Percentiles rank a stretch among this genome's conserved stretches.
Conservation (phyloP, 2,329 filamentous ascomycete genomes). For the Nemania sp. region DNA sequence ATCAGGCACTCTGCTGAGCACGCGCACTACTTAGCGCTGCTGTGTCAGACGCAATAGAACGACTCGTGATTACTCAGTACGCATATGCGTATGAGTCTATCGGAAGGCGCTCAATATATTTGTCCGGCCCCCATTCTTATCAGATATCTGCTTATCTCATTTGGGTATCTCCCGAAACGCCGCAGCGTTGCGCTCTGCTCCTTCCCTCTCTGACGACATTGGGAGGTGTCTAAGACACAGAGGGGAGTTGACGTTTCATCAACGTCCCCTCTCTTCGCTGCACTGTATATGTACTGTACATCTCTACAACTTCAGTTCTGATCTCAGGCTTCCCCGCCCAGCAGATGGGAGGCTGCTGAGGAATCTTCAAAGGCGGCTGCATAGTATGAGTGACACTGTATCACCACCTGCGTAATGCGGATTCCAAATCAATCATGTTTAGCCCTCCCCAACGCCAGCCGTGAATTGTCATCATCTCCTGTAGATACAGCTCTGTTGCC, state of each 20-base stretch:
- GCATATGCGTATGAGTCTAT: no score
- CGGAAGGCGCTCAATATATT: conserved; percentile 10
- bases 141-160: no score
- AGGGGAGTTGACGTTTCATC: conserved; percentile 4
- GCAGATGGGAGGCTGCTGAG: no score
- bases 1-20: no score
- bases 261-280: neutral
- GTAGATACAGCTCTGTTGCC: conserved; percentile 8
- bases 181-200: neutral
- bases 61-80: neutral
- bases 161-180: no score
- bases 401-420: conserved; percentile 2
- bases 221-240: conserved; percentile 10
- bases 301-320: no score
- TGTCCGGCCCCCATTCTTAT: conserved; percentile 10
- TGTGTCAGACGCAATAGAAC: no score
- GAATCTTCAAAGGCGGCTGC: neutral
- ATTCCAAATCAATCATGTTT: conserved; percentile 22
- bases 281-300: neutral
- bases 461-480: conserved; percentile 23
- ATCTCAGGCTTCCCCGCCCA: no score
- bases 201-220: conserved; percentile 21
- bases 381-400: conserved; percentile 1
- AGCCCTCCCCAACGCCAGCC: neutral
- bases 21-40: no score